Evolutionary conservation across 2,329 filamentous ascomycete genomes (phyloP).

Genomic region (Phaeosphaeriaceae sp.): DNA sequence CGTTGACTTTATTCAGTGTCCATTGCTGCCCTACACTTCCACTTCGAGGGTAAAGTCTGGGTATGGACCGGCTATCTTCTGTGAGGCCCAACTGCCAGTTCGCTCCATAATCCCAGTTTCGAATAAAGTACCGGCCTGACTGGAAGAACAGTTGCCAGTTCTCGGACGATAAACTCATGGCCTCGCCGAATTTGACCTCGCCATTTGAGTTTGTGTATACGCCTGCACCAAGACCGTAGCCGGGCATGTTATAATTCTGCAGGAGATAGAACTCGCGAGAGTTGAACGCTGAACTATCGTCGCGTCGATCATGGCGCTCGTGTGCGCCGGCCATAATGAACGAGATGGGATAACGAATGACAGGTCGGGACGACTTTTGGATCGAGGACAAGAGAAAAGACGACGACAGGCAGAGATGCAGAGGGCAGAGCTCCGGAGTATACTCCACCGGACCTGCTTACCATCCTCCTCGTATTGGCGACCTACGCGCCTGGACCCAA

Average conservation of each 20-base stretch:
- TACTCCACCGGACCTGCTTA: background rate
- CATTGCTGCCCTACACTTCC: constrained; percentile 2
- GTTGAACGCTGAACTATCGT: constrained; percentile 5
- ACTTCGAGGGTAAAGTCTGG: background rate
- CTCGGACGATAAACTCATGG: constrained; percentile 12
- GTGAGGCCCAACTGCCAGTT: constrained; percentile 16
- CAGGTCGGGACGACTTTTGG: background rate
- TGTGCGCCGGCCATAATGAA: background rate
- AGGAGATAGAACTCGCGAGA: constrained; percentile 13
- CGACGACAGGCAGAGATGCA: background rate
- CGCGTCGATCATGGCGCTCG: background rate
- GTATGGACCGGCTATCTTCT: background rate
- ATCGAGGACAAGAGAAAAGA: background rate
- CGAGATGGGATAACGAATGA: background rate
- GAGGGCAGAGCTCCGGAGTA: background rate
- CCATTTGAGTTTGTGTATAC: constrained; percentile 1
- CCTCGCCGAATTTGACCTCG: constrained; percentile 9
- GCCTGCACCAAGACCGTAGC: constrained; percentile 6
- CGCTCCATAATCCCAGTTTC: constrained; percentile 24
- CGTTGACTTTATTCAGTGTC: background rate
- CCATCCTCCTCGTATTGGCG: background rate
- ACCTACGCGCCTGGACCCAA: background rate
- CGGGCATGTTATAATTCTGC: constrained; percentile 4
- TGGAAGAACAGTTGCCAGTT: constrained; percentile 27
- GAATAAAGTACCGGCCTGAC: constrained; percentile 22